Evolutionary conservation across 2,329 filamentous ascomycete genomes (phyloP), one percentile per base, ranked within the genome.

Genomic region (Diplodia scrobiculata): DNA sequence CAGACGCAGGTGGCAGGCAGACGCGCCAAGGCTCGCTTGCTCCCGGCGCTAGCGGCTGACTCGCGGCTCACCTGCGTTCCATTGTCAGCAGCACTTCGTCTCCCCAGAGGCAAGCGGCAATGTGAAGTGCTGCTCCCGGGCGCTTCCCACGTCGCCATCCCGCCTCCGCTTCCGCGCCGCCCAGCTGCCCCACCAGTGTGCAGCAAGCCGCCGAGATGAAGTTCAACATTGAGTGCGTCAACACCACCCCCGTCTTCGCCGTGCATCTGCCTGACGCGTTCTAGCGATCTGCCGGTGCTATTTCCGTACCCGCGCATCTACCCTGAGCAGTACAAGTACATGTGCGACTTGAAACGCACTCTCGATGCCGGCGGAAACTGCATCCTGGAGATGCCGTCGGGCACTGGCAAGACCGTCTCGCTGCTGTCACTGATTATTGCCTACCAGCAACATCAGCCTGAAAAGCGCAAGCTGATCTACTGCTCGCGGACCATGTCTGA

Each of bases 401-500:
- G 95, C 51, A 99, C 95, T 27, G 95, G 95, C 68, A 99, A 99
- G 83, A 99, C 95, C 0, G 91, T 99, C 29, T 97, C 95, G 10
- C 84, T 99, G 4, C 83, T 99, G 52, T 97, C 95, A 0, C 86
- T 99, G 71, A 99, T 99, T 73, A 88, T 99, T 67, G 94, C 95
- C 50, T 99, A 99, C 74, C 96, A 99, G 78, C 91, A 95, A 76
- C 89, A 93, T 76, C 93, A 94, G 73, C 92, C 93, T 2, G 92
- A 97, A 75, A 91, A 95, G 73, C 86, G 96, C 66, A 99, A 99
- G 79, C 87, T 99, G 62, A 97, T 99, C 66, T 99, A 99, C 79
- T 99, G 95, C 82, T 99, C 95, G 69, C 92, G 95, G 88, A 99
- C 95, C 66, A 99, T 99, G 93, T 99, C 95, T 45, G 95, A 99